Percentiles rank a stretch among this genome's conserved stretches.
phyloP scores from a whole-genome alignment of 495 filamentous ascomycete species.

The Rhizodiscina lignyota region DNA sequence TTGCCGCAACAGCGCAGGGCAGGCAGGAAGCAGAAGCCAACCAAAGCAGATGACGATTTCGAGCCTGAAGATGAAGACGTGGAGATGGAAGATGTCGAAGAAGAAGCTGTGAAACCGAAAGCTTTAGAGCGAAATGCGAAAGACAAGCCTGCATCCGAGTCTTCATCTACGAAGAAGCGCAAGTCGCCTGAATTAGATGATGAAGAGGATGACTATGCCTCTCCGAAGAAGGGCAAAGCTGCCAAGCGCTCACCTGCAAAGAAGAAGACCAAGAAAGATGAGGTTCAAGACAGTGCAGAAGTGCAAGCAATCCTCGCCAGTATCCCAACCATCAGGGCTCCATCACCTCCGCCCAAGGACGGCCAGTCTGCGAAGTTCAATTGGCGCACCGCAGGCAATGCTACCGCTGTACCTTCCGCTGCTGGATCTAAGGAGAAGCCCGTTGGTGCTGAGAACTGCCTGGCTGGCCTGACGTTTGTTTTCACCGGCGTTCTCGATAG shows the following conservation, averaged over 20 bases:
- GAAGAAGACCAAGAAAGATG: conserved; percentile 38
- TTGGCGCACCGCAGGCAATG: conserved; percentile 35
- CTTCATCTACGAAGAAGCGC: too few species aligned
- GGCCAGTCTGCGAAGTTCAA: conserved; percentile 49
- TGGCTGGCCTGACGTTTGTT: conserved; percentile 89
- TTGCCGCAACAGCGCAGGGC: conserved; percentile 10
- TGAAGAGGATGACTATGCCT: conserved; percentile 23
- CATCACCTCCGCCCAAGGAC: conserved; percentile 57
- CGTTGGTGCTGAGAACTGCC: conserved; percentile 71
- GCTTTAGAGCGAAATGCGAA: conserved; percentile 12
- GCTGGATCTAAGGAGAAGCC: conserved; percentile 58
- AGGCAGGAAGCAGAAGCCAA: conserved; percentile 12
- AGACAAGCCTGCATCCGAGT: conserved; percentile 16
- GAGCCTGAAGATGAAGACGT: conserved; percentile 16
- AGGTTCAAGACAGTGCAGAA: conserved; percentile 40
- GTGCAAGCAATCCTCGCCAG: conserved; percentile 75
- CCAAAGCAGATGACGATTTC: conserved; percentile 17
- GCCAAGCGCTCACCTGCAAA: conserved; percentile 29
- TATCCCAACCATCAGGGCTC: conserved; percentile 65
- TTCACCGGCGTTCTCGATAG: conserved; percentile 78
- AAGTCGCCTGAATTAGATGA: conserved; percentile 19
- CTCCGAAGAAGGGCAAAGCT: conserved; percentile 31
- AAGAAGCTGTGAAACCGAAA: conserved; percentile 18
- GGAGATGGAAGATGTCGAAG: conserved; percentile 24
- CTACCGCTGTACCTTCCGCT: conserved; percentile 38